Evolutionary conservation across 768 basidiomycete species (phyloP).

Genomic region (Auriscalpium microsporum): DNA sequence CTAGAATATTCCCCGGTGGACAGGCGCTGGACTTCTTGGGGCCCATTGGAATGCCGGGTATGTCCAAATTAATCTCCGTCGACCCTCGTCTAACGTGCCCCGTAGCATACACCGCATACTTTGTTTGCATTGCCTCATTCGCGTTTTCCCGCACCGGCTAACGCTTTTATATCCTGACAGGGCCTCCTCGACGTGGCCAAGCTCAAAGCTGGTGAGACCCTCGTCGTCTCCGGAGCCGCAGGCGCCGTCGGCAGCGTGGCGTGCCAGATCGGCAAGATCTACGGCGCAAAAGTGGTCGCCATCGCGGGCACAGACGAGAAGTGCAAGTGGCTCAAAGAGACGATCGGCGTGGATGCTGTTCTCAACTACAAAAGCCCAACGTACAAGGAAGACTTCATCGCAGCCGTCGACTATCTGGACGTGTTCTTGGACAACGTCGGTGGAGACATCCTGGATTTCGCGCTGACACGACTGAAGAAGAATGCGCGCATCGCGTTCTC

Average conservation of each 20-base stretch:
- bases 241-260: constrained; percentile 81
- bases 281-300: constrained; percentile 76
- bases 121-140: constrained; percentile 38
- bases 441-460: constrained; percentile 76
- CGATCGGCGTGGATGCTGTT: constrained; percentile 74
- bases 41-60: constrained; percentile 67
- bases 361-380: constrained; percentile 80
- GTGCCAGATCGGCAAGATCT: constrained; percentile 76
- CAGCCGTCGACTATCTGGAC: constrained; percentile 64
- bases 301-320: constrained; percentile 84
- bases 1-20: constrained; percentile 50
- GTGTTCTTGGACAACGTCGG: constrained; percentile 81
- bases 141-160: neutral
- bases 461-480: constrained; percentile 65
- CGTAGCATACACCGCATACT: constrained; percentile 83
- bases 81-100: neutral
- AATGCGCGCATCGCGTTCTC: constrained; percentile 74
- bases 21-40: constrained; percentile 73
- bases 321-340: constrained; percentile 75
- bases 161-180: constrained; percentile 28
- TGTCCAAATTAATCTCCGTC: constrained; percentile 12
- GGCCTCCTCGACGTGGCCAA: constrained; percentile 76
- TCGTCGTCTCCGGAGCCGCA: constrained; percentile 86
- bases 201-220: constrained; percentile 75
- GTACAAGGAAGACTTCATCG: constrained; percentile 67